phyloP scores from a whole-genome alignment of 1,284 basidiomycete species.

The Cutaneotrichosporon daszewskae region DNA sequence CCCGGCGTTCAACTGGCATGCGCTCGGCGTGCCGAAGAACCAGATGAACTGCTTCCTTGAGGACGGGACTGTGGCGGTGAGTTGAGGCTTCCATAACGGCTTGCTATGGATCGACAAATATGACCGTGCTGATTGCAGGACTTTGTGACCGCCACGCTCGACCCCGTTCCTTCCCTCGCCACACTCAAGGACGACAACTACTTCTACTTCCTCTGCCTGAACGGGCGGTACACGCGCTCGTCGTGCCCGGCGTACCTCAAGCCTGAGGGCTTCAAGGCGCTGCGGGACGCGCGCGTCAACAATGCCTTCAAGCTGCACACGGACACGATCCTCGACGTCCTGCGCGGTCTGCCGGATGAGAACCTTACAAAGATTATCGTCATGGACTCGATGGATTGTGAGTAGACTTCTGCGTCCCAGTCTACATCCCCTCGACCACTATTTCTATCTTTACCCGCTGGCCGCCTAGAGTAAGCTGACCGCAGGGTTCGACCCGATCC shows the following conservation, averaged over 20 bases:
- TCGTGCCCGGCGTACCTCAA: slow-evolving; percentile 71
- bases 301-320: slow-evolving; percentile 67
- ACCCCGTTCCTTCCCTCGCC: slow-evolving; percentile 57
- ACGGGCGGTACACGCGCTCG: slow-evolving; percentile 61
- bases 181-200: slow-evolving; percentile 59
- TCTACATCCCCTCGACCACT: too few species aligned
- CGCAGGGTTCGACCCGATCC: slow-evolving; percentile 58
- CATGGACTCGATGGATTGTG: slow-evolving; percentile 74
- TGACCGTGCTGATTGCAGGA: slow-evolving; percentile 42
- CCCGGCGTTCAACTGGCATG: slow-evolving; percentile 73
- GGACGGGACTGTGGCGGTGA: slow-evolving; percentile 56
- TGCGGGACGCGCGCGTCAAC: slow-evolving; percentile 56
- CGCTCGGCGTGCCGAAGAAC: slow-evolving; percentile 69
- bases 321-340: slow-evolving; percentile 65
- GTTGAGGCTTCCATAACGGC: too few species aligned
- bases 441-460: too few species aligned
- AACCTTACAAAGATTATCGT: slow-evolving; percentile 63
- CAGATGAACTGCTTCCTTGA: slow-evolving; percentile 64
- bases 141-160: slow-evolving; percentile 60
- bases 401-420: slow-evolving; percentile 7
- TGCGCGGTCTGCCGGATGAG: slow-evolving; percentile 55
- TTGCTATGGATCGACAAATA: not conserved
- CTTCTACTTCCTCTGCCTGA: slow-evolving; percentile 63
- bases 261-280: slow-evolving; percentile 57
- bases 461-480: not conserved